Percentiles rank a stretch among this genome's conserved stretches.
These are phyloP conservation scores for Beauveria scarabaeidicola DNA, from an alignment of 2,329 filamentous ascomycete genomes.

Conservation along the genomic window DNA sequence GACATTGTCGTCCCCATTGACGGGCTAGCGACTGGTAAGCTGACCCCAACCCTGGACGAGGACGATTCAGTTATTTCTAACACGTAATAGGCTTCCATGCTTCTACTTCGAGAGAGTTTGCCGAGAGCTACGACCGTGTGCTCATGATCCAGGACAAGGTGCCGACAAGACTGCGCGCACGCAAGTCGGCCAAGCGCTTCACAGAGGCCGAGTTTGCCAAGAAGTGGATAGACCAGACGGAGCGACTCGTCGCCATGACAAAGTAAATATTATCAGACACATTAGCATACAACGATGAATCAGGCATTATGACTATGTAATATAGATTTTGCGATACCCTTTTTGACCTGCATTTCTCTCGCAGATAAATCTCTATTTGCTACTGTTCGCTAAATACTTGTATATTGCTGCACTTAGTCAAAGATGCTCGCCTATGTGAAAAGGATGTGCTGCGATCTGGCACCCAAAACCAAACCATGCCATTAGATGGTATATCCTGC, in stretches of 20 bases:
- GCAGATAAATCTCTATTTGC: not conserved
- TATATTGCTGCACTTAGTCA: not conserved
- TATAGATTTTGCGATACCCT: constrained; percentile 14
- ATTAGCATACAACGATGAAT: not conserved
- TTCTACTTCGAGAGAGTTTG: constrained; percentile 84
- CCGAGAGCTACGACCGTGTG: constrained; percentile 69
- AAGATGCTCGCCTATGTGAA: not conserved
- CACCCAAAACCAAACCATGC: not conserved
- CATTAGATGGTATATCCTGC: constrained; percentile 46
- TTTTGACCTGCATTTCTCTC: not conserved
- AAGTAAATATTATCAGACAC: not conserved
- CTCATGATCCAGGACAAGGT: constrained; percentile 63
- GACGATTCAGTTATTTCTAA: no score
- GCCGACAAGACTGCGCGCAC: constrained; percentile 66
- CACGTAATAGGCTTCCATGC: constrained; percentile 36
- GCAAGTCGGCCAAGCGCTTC: constrained; percentile 73
- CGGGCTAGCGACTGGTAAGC: constrained; percentile 65
- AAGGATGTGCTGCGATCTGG: no score
- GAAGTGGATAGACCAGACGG: constrained; percentile 70
- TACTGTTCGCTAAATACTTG: not conserved
- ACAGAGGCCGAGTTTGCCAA: constrained; percentile 77
- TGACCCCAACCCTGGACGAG: not conserved
- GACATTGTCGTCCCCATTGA: constrained; percentile 84
- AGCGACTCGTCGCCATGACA: constrained; percentile 52
- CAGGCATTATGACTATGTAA: not conserved